These are phyloP conservation scores for Rosa multiflora DNA, from an alignment of 306 rosid genomes.

Conservation along the genomic window DNA sequence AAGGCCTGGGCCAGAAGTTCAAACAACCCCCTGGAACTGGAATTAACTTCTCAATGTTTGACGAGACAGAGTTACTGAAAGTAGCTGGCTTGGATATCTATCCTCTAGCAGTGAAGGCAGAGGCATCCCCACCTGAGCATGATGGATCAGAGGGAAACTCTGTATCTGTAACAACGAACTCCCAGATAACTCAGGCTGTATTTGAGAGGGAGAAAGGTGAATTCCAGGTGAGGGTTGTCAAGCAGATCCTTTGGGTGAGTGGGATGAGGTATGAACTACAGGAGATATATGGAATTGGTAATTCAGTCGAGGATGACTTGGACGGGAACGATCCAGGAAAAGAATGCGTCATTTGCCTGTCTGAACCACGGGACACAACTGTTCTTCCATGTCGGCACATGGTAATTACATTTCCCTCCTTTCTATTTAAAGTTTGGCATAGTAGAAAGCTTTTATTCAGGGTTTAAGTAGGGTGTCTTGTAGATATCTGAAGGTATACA, in stretches of 20 bases:
- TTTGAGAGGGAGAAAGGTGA: constrained; percentile 91
- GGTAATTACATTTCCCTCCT: constrained; percentile 51
- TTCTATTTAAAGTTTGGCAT: constrained; percentile 15
- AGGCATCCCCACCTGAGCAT: constrained; percentile 44
- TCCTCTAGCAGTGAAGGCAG: constrained; percentile 89
- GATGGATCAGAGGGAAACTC: constrained; percentile 60
- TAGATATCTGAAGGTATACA: neutral
- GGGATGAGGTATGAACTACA: constrained; percentile 86
- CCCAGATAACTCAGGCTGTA: constrained; percentile 90
- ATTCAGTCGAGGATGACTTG: constrained; percentile 75
- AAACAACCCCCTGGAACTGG: constrained; percentile 79
- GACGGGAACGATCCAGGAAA: constrained; percentile 91
- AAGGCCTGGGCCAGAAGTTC: constrained; percentile 97
- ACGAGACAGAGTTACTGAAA: constrained; percentile 66
- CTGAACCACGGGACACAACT: constrained; percentile 93
- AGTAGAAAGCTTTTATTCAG: neutral
- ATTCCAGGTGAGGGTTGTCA: constrained; percentile 68
- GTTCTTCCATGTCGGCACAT: constrained; percentile 99
- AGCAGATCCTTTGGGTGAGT: constrained; percentile 92
- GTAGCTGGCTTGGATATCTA: constrained; percentile 58
- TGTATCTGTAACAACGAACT: constrained; percentile 43
- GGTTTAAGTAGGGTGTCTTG: neutral
- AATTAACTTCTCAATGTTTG: constrained; percentile 61
- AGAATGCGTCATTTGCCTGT: constrained; percentile 97
- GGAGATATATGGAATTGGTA: constrained; percentile 95